phyloP scores from a whole-genome alignment of 805 yeast species.

The Suhomyces sp. region DNA sequence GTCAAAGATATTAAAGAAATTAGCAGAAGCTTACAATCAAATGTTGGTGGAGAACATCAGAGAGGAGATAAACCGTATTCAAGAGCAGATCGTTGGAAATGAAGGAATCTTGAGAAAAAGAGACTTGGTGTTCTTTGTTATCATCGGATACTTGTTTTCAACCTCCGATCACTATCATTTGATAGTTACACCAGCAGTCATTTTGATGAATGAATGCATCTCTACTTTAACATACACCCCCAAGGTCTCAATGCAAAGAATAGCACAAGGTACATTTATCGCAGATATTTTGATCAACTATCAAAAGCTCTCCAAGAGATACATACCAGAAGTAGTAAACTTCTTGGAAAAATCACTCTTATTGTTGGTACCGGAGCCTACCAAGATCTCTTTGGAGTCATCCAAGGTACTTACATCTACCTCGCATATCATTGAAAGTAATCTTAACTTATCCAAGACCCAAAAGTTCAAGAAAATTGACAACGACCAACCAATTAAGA shows the following conservation, averaged over 20 bases:
- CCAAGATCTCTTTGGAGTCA: conserved; percentile 14
- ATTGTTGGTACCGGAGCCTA: conserved; percentile 43
- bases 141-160: conserved; percentile 79
- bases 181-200: conserved; percentile 78
- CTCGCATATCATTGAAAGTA: conserved; percentile 9
- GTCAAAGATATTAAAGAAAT: conserved; percentile 48
- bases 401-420: conserved; percentile 11
- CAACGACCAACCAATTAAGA: conserved; percentile 3
- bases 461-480: conserved; percentile 13
- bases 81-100: conserved; percentile 43
- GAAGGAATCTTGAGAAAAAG: conserved; percentile 14
- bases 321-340: conserved; percentile 71
- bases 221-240: conserved; percentile 34
- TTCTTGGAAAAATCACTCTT: conserved; percentile 56
- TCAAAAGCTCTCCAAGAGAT: conserved; percentile 79
- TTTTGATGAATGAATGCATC: conserved; percentile 70
- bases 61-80: conserved; percentile 53
- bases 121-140: conserved; percentile 66
- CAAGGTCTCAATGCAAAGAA: conserved; percentile 32
- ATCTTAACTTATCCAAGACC: conserved; percentile 17
- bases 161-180: conserved; percentile 95
- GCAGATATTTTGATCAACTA: conserved; percentile 65
- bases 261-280: conserved; percentile 65
- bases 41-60: conserved; percentile 64
- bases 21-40: conserved; percentile 66